Evolutionary conservation across 495 filamentous ascomycete genomes (phyloP), one percentile per base, ranked within the genome.

Genomic region (Penicillium nucicola): DNA sequence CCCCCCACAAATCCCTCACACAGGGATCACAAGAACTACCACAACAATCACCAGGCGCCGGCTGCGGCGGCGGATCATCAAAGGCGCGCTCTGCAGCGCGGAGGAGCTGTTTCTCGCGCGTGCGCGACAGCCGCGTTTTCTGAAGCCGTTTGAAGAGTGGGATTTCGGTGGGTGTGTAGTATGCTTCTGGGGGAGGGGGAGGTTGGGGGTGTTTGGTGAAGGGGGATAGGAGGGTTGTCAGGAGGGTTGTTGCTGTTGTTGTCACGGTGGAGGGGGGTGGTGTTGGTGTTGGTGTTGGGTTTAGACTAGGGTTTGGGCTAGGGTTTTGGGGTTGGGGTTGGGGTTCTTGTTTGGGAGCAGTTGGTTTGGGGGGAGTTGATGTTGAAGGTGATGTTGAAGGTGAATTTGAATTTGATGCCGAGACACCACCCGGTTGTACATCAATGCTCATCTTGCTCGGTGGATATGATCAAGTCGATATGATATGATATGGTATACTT

Each of bases 21-120:
- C 70, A 74, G 5, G 70, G 70, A 54, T 74, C 70, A 47, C 70
- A 74, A 48, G 70, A 69, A 31, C 70, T 74, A 17, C 70, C 70
- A 55, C 70, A 74, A 32, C 70, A 74, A 22, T 62, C 55, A 4
- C 70, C 70, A 20, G 69, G 55, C 18, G 57, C 70, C 10, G 68
- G 68, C 18, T 59, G 65, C 4, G 70, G 70, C 6, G 70, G 70
- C 3, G 70, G 69, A 50, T 72, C 65, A 50, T 74, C 49, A 38
- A 64, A 43, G 0, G 32, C 58, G 13, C 70, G 62, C 13, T 62
- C 59, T 11, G 64, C 70, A 1, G 70, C 70, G 10, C 66, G 65
- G 18, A 71, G 34, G 11, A 74, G 68, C 41, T 74, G 70, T 47
- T 72, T 74, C 8, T 60, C 67, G 47, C 70, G 67, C 3, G 67